Evolutionary conservation across 176 grass and related monocot genomes (phyloP), one percentile per base, ranked within the genome.

Genomic region (Triticum monococcum): DNA sequence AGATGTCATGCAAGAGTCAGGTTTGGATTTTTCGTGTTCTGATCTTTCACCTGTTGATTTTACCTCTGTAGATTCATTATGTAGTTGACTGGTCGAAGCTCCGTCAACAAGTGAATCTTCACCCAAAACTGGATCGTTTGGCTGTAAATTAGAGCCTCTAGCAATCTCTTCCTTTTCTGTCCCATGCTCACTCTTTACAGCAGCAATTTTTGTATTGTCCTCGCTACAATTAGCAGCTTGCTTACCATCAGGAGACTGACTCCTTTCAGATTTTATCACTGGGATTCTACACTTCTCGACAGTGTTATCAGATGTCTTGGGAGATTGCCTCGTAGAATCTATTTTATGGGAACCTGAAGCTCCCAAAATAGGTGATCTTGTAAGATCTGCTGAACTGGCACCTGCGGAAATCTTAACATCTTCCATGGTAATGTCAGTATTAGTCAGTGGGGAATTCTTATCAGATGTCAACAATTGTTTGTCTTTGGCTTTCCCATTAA

Each of bases 21-120:
- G 81, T 81, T 85, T 91, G 24, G 52, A 85, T 48, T 85, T 88
- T 37, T 91, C 86, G 25, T 54, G 5, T 50, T 91, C 89, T 77
- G 81, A 81, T 12, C 78, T 87, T 60, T 88, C 89, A 88, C 76
- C 62, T 8, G 48, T 62, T 8, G 30, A 31, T 56, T 85, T 85
- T 12, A 54, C n/a, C 77, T 84, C 64, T 38, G 62, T 66, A 41
- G 38, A 80, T 54, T 76, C 76, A 81, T 20, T 69, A 18, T 57
- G 69, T 48, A 32, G 61, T 54, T 91, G 85, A 84, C 85, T 88
- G 77, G 48, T 84, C 63, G 81, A 87, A 77, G 85, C 81, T 2
- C 63, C 81, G 52, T 88, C 81, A 80, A 68, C 61, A 60, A 75
- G 81, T 32, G 70, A 84, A 73, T 81, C 64, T 64, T 91, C 81